These are phyloP conservation scores for Epichloe gansuensis DNA, from an alignment of 2,329 filamentous ascomycete species.

Conservation along the genomic window DNA sequence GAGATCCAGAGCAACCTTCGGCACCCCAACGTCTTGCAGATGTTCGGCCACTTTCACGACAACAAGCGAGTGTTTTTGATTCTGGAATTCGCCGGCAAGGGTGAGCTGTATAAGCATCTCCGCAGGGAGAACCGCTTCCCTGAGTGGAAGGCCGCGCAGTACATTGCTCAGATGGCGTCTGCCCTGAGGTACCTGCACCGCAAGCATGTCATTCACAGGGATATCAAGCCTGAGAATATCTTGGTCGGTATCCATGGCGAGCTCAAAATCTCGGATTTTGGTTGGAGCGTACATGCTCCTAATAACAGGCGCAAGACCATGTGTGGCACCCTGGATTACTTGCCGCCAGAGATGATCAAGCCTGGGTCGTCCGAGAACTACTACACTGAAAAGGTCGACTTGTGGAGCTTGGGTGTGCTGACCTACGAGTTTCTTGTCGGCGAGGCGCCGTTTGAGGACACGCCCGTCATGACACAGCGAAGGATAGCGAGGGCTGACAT, in stretches of 20 bases:
- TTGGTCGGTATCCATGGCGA: constrained; percentile 74
- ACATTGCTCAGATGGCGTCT: constrained; percentile 57
- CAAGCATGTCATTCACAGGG: constrained; percentile 21
- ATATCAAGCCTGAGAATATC: constrained; percentile 24
- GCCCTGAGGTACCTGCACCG: constrained; percentile 18
- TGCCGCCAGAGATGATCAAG: constrained; percentile 95
- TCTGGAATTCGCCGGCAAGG: constrained; percentile 51
- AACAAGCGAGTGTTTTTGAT: constrained; percentile 60
- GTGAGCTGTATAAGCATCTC: constrained; percentile 60
- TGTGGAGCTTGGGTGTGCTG: constrained; percentile 91
- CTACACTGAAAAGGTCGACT: constrained; percentile 89
- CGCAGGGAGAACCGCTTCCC: constrained; percentile 53
- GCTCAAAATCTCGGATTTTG: constrained; percentile 97
- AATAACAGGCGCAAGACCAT: constrained; percentile 89
- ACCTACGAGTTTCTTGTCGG: constrained; percentile 95
- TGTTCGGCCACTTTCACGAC: constrained; percentile 63
- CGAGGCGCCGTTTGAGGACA: constrained; percentile 94
- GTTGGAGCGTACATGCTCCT: constrained; percentile 95
- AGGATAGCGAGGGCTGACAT: constrained; percentile 84
- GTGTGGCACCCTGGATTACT: constrained; percentile 94
- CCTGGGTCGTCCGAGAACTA: constrained; percentile 69
- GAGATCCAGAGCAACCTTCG: constrained; percentile 62
- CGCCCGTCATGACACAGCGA: constrained; percentile 83
- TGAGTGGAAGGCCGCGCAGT: constrained; percentile 57
- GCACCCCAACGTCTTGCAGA: constrained; percentile 49